Percentiles rank a stretch among this genome's conserved stretches.
phyloP scores from a whole-genome alignment of 352 stramenopile genomes.

The Globisporangium heterothallicum region DNA sequence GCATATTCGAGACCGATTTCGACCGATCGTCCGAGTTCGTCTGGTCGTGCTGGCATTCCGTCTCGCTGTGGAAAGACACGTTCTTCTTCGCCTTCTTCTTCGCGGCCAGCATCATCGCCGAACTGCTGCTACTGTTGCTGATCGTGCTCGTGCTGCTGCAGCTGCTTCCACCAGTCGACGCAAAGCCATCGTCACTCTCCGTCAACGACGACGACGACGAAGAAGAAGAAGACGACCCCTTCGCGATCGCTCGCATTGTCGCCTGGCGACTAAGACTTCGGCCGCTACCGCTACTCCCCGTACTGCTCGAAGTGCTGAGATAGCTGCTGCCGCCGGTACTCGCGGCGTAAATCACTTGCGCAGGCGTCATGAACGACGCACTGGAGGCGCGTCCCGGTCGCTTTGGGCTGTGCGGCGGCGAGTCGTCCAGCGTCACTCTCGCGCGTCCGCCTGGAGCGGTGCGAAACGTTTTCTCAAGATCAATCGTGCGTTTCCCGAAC shows the following conservation, averaged over 20 bases:
- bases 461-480: slow-evolving; percentile 45
- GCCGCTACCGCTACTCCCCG: neutral
- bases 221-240: slow-evolving; percentile 15
- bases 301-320: slow-evolving; percentile 12
- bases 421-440: slow-evolving; percentile 29
- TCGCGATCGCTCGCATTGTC: slow-evolving; percentile 18
- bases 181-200: slow-evolving; percentile 9
- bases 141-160: slow-evolving; percentile 5
- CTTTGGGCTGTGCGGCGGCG: slow-evolving; percentile 9
- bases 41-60: slow-evolving; percentile 18
- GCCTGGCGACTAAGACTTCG: slow-evolving; percentile 13
- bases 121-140: slow-evolving; percentile 3
- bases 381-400: slow-evolving; percentile 11
- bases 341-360: slow-evolving; percentile 18
- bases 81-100: slow-evolving; percentile 49
- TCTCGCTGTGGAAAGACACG: slow-evolving; percentile 47
- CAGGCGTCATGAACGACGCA: slow-evolving; percentile 23
- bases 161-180: slow-evolving; percentile 10
- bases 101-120: slow-evolving; percentile 6
- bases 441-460: slow-evolving; percentile 40
- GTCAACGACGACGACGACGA: slow-evolving; percentile 15
- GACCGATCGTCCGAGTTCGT: neutral
- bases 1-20: slow-evolving; percentile 19
- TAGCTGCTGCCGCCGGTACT: slow-evolving; percentile 15
- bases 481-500: slow-evolving; percentile 45